Base-by-base conservation (phyloP, 192 early-diverging fungal genomes). In the Coemansia sp. region DNA sequence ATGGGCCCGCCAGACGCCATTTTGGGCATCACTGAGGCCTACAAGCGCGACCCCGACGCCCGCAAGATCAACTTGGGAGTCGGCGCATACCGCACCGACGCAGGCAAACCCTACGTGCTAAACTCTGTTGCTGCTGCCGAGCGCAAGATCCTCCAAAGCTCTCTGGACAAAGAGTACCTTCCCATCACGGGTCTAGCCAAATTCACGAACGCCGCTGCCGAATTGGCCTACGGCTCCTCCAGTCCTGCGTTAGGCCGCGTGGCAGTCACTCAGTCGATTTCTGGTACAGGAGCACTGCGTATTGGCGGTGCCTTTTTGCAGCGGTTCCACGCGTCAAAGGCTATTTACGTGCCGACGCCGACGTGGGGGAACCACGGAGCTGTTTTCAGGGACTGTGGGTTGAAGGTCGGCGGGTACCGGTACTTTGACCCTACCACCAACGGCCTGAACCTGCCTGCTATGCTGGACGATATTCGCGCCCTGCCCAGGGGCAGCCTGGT, bases 1-100 rank as follows among this genome's bases (percentile, higher is more conserved):
- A 76, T 76, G 67, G 74, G 88, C 61, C 90, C 88, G 59, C 87
- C 90, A 24, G 90, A 92, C 65, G 86, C 90, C 6, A 92, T 92
- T 62, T 83, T 92, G 46, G 88, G 88, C 62, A 89, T 98, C 66
- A 93, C 93, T 52, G 96, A 95, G 74, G 93, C 93, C 24, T 98
- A 90, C 87, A 93, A 92, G 85, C 89, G 88, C 69, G 93, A 97
- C 76, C 82, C 70, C 36, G 87, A 95, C 68, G 70, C 93, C 11
- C 84, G 84, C 67, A 99, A 99, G 87, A 97, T 99, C 87, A 98
- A 98, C 86, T 82, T 99, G 38, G 95, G 95, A 58, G 95, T 96
- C 22, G 97, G 97, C 64, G 97, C 95, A 39, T 99, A 98, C 82
- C 89, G 95, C 70, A 92, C 94, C 69, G 93, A 99, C 70, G 73